These are phyloP conservation scores for Pythium rishiriense DNA, from an alignment of 352 stramenopile genomes.

Conservation along the genomic window DNA sequence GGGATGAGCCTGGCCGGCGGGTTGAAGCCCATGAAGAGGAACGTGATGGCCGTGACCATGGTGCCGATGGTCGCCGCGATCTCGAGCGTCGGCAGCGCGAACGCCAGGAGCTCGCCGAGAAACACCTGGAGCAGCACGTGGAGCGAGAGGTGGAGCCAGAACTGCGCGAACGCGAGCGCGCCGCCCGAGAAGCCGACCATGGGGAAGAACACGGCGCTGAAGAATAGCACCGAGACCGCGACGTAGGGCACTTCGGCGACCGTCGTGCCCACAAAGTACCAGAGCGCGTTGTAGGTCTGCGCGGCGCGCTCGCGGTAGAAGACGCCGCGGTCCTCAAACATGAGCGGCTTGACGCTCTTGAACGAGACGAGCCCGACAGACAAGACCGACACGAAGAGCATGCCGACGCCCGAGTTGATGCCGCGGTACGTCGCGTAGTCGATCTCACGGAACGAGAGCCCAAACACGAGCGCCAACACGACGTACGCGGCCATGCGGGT, in stretches of 20 bases:
- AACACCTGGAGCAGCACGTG: slow-evolving; percentile 60
- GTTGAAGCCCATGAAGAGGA: slow-evolving; percentile 79
- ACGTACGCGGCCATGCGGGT: slow-evolving; percentile 59
- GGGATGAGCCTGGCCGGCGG: slow-evolving; percentile 50
- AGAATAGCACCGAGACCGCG: slow-evolving; percentile 33
- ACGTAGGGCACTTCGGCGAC: slow-evolving; percentile 72
- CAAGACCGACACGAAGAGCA: slow-evolving; percentile 81
- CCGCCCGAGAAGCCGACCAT: slow-evolving; percentile 45
- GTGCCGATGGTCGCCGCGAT: slow-evolving; percentile 37
- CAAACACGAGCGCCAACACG: slow-evolving; percentile 65
- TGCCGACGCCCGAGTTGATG: slow-evolving; percentile 58
- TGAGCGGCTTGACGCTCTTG: slow-evolving; percentile 60
- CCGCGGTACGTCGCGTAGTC: slow-evolving; percentile 49
- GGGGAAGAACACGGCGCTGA: slow-evolving; percentile 72
- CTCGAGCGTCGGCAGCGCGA: slow-evolving; percentile 41
- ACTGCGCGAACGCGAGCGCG: slow-evolving; percentile 45
- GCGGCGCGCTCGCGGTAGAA: slow-evolving; percentile 77
- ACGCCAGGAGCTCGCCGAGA: slow-evolving; percentile 71
- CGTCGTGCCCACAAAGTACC: slow-evolving; percentile 64
- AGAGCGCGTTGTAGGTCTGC: slow-evolving; percentile 64
- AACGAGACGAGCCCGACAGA: slow-evolving; percentile 79
- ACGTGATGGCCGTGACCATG: slow-evolving; percentile 51
- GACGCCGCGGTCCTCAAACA: slow-evolving; percentile 65
- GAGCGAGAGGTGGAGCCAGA: slow-evolving; percentile 56
- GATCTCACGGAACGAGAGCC: slow-evolving; percentile 46